These are phyloP conservation scores for Ramaria sp. DNA, from an alignment of 768 basidiomycete genomes.

Conservation along the genomic window DNA sequence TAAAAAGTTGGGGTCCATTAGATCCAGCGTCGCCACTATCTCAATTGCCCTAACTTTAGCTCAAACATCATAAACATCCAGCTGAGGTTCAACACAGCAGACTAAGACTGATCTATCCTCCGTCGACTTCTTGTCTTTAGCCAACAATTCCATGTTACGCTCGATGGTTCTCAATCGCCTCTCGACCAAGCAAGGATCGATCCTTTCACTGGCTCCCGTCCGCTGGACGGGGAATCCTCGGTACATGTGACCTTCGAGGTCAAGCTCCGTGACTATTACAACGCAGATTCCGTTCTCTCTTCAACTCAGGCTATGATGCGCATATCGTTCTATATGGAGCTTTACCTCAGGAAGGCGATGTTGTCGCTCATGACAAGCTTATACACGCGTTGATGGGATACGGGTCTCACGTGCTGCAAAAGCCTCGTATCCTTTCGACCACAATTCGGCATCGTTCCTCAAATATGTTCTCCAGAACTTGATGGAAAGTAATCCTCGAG, in stretches of 20 bases:
- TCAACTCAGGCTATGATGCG: slow-evolving; percentile 33
- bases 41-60: too few species aligned
- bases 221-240: slow-evolving; percentile 29
- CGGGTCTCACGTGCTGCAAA: slow-evolving; percentile 16
- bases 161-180: slow-evolving; percentile 11
- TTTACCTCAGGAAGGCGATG: slow-evolving; percentile 26
- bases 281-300: slow-evolving; percentile 21
- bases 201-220: slow-evolving; percentile 28
- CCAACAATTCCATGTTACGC: slow-evolving; percentile 18
- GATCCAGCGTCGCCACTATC: too few species aligned
- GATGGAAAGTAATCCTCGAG: background rate
- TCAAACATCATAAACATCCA: too few species aligned
- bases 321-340: slow-evolving; percentile 30
- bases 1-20: too few species aligned
- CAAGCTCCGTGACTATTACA: slow-evolving; percentile 19
- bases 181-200: background rate
- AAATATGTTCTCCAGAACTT: slow-evolving; percentile 1
- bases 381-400: slow-evolving; percentile 35
- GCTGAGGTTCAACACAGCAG: too few species aligned
- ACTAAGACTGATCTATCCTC: slow-evolving; percentile 1
- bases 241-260: slow-evolving; percentile 24
- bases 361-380: slow-evolving; percentile 30
- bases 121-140: slow-evolving; percentile 28
- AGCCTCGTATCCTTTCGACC: slow-evolving; percentile 18
- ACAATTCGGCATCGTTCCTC: slow-evolving; percentile 20